phyloP scores from a whole-genome alignment of 2,329 filamentous ascomycete species.

The Fusarium succisae region DNA sequence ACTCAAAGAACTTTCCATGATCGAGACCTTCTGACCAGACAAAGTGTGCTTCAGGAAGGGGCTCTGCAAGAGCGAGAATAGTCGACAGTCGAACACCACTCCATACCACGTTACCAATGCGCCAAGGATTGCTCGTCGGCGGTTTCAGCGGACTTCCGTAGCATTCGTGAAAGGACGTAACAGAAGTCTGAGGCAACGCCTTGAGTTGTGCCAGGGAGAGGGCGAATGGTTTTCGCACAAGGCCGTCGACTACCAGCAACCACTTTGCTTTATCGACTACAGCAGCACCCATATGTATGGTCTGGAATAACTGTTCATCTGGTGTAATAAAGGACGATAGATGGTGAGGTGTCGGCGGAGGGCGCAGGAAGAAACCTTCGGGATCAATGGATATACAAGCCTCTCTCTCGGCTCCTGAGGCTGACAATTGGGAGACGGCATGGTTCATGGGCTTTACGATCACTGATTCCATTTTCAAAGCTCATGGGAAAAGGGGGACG shows the following conservation, averaged over 20 bases:
- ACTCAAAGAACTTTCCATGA: background rate
- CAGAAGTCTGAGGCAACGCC: background rate
- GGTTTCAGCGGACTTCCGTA: conserved; percentile 10
- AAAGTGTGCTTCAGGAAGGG: background rate
- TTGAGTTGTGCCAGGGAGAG: conserved; percentile 3
- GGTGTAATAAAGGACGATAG: background rate
- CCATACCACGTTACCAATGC: conserved; percentile 10
- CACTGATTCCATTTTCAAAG: background rate
- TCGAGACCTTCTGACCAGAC: conserved; percentile 17
- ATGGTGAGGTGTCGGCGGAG: background rate
- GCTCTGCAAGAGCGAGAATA: background rate
- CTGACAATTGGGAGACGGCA: rapidly evolving
- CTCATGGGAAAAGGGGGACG: rapidly evolving
- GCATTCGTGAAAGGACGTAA: conserved; percentile 19
- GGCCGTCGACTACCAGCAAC: background rate
- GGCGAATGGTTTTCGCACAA: background rate
- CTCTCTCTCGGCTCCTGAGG: background rate
- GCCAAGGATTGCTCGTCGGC: background rate
- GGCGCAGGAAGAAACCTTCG: background rate
- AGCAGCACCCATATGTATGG: conserved; percentile 16
- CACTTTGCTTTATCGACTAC: background rate
- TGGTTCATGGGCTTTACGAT: too few species aligned
- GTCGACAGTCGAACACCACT: background rate
- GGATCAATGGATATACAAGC: conserved; percentile 1
- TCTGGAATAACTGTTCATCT: conserved; percentile 2